These are phyloP conservation scores for Fusarium graminum DNA, from an alignment of 2,329 filamentous ascomycete genomes.

Conservation along the genomic window DNA sequence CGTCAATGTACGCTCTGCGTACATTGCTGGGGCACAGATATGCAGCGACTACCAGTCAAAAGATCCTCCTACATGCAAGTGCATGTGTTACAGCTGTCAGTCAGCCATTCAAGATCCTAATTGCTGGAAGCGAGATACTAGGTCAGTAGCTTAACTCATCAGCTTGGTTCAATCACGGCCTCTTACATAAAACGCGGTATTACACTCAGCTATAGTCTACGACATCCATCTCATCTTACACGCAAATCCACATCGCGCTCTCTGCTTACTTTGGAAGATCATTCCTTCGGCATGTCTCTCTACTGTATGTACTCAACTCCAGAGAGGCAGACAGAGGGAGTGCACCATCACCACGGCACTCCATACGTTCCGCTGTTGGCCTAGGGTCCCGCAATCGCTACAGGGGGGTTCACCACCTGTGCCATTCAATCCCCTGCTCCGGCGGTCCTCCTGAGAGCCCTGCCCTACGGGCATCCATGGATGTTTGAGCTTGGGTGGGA, in stretches of 20 bases:
- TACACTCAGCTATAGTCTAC: conserved; percentile 16
- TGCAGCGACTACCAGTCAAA: conserved; percentile 25
- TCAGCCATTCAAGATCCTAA: conserved; percentile 25
- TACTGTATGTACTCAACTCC: not conserved
- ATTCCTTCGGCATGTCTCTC: not conserved
- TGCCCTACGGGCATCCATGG: conserved; percentile 29
- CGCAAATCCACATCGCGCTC: conserved; percentile 8
- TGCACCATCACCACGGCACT: conserved; percentile 19
- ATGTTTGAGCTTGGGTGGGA: conserved; percentile 4
- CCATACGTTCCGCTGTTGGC: conserved; percentile 19
- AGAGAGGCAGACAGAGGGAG: conserved; percentile 10
- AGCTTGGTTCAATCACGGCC: conserved; percentile 7
- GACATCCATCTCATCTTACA: not conserved
- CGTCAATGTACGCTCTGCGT: conserved; percentile 29
- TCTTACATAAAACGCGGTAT: conserved; percentile 35
- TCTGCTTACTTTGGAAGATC: conserved; percentile 26
- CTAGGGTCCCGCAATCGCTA: conserved; percentile 11
- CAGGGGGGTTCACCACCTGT: conserved; percentile 14
- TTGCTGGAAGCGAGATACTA: conserved; percentile 2
- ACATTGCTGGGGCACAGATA: conserved; percentile 20
- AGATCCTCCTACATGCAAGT: conserved; percentile 14
- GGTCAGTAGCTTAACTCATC: conserved; percentile 8
- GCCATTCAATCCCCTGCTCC: conserved; percentile 18
- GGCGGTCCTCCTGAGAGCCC: conserved; percentile 17
- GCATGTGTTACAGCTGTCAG: conserved; percentile 34